phyloP scores from a whole-genome alignment of 441 rosid genomes.

The Viola pubescens region DNA sequence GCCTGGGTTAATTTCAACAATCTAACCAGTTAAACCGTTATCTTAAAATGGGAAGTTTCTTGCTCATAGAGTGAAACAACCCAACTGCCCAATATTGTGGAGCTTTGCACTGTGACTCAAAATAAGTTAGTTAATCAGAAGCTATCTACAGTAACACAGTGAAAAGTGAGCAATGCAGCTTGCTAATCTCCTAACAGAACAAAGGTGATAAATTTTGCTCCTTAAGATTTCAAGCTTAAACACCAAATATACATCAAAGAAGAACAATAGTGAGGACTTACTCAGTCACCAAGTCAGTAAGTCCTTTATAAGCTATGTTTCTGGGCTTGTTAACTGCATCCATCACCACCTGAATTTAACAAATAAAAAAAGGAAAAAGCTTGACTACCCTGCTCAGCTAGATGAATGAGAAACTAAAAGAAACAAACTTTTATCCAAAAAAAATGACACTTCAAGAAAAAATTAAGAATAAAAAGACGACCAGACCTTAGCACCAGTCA shows the following conservation, averaged over 20 bases:
- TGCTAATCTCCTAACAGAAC: no score
- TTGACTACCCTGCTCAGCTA: not conserved
- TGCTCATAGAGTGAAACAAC: no score
- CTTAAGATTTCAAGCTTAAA: not conserved
- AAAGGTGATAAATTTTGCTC: not conserved
- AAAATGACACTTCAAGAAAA: not conserved
- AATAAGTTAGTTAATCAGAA: no score
- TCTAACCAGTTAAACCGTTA: not conserved
- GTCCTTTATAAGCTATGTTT: slow-evolving; percentile 71
- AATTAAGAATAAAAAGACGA: not conserved
- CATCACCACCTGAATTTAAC: slow-evolving; percentile 65
- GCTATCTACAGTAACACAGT: not conserved
- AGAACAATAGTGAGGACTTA: slow-evolving; percentile 28
- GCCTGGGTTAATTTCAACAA: not conserved
- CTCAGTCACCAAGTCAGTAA: slow-evolving; percentile 90
- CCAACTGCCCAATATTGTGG: no score
- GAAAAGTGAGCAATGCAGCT: no score
- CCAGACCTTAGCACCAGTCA: slow-evolving; percentile 75
- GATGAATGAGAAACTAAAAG: not conserved
- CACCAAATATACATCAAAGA: not conserved
- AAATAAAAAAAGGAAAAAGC: not conserved
- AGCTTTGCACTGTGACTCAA: no score
- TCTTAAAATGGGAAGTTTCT: not conserved
- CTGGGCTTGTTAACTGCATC: slow-evolving; percentile 83
- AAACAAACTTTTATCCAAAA: not conserved